Evolutionary conservation across 768 basidiomycete species (phyloP).

Genomic region (Omphalotus guepiniiformis): DNA sequence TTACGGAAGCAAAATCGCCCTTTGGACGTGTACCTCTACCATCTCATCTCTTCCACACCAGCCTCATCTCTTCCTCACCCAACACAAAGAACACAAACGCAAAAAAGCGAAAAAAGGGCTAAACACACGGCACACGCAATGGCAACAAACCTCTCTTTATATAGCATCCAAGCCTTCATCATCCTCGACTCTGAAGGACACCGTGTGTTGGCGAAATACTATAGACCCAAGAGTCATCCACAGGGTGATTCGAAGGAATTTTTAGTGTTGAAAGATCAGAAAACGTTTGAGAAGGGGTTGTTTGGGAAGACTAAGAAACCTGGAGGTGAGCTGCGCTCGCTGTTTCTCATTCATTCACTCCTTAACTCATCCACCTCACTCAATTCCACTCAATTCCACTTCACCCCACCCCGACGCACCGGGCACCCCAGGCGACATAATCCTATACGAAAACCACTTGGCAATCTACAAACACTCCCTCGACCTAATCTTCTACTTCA

Average conservation of each 20-base stretch:
- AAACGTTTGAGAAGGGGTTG: slow-evolving; percentile 91
- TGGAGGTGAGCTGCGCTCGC: slow-evolving; percentile 55
- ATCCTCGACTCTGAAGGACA: slow-evolving; percentile 95
- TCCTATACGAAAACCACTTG: slow-evolving; percentile 86
- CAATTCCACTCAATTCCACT: too few species aligned
- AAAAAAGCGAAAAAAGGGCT: too few species aligned
- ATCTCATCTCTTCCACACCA: background rate
- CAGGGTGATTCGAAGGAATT: slow-evolving; percentile 61
- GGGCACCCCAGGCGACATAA: slow-evolving; percentile 73
- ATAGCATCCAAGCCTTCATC: slow-evolving; percentile 82
- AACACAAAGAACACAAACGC: too few species aligned
- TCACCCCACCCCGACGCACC: too few species aligned
- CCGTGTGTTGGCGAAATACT: slow-evolving; percentile 95
- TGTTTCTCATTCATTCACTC: background rate
- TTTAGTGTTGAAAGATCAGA: slow-evolving; percentile 83
- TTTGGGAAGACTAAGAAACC: slow-evolving; percentile 95
- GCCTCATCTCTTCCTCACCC: too few species aligned
- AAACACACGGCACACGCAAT: too few species aligned
- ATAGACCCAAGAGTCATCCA: slow-evolving; percentile 65
- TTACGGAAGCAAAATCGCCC: background rate
- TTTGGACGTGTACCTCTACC: background rate
- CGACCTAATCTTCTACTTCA: slow-evolving; percentile 92
- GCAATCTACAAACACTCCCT: slow-evolving; percentile 92
- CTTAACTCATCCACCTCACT: background rate
- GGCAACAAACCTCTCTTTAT: slow-evolving; percentile 83